Evolutionary conservation across 2,329 filamentous ascomycete genomes (phyloP), one percentile per base, ranked within the genome.

Genomic region (Capronia coronata): DNA sequence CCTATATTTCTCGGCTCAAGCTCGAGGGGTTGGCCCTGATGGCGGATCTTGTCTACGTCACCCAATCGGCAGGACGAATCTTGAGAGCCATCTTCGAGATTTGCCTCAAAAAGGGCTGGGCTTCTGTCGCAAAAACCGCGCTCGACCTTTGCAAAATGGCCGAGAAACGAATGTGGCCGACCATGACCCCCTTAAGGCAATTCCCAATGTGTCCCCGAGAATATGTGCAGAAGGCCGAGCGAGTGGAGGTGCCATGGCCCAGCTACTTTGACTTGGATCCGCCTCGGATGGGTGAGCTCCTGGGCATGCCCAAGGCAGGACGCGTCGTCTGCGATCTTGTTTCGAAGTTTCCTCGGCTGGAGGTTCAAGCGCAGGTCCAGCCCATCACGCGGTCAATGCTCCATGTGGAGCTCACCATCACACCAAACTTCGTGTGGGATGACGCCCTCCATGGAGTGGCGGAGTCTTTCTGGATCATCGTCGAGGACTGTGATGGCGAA

Each of bases 81-180:
- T 74, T 98, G 39, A 83, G 93, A 49, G 93, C 93, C 0, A 84
- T 98, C 43, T 98, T 97, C 59, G 94, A 98, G 70, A 97, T 98
- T 47, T 85, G 87, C n/a, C 71, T 98, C 58, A 94, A 91, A 71
- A 96, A 96, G 69, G 91, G 91, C 27, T 98, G 91, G 91, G 82
- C 93, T 1, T 84, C 83, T 13, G 93, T 97, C 2, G 87, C 93
- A 7, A 95, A 93, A 71, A 88, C 86, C 55, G 90, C 93, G 0
- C 75, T 98, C 35, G 87, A 95, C 61, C 77, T 98, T 46, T 98
- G 94, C 72, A 98, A 98, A 73, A 97, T 95, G 88, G 93, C 91
- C 0, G 93, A 98, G 73, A 95, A 95, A 75, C 80, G 94, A 43
- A 98, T 98, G 94, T 98, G 93, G 93, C 90, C 91, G 11, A 97